Conservation (phyloP, 1,284 basidiomycete species). For the Trametes sp. region DNA sequence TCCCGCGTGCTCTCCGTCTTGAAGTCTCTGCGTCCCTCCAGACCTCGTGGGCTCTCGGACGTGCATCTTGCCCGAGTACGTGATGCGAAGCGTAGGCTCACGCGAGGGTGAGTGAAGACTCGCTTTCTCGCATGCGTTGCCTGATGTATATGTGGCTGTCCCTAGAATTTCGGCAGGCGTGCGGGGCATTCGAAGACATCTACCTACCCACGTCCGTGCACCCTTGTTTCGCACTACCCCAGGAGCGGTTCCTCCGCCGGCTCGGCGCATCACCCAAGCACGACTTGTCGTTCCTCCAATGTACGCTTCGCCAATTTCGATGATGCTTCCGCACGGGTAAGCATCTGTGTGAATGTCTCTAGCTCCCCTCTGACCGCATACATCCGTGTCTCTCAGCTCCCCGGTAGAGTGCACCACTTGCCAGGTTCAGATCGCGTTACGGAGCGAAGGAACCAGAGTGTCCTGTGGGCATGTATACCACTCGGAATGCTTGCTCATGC, state of each 20-base stretch:
- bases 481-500: constrained; percentile 39
- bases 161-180: not conserved
- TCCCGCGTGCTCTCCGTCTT: not conserved
- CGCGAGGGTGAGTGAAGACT: not conserved
- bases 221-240: not conserved
- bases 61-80: not conserved
- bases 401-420: constrained; percentile 3
- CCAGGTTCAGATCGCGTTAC: not conserved
- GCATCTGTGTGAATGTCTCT: not conserved
- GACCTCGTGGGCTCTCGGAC: not conserved
- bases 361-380: not conserved
- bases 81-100: not conserved
- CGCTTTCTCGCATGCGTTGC: too few relatives aligned
- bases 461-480: constrained; percentile 47
- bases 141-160: not conserved
- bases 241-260: not conserved
- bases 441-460: constrained; percentile 30
- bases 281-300: not conserved
- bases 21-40: not conserved
- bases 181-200: not conserved
- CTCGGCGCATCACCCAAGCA: not conserved
- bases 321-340: not conserved
- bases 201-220: not conserved
- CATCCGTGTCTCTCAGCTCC: not conserved
- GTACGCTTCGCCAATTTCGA: not conserved